Base-by-base conservation (phyloP, 2,329 filamentous ascomycete species). In the Tympanopsis confertula region DNA sequence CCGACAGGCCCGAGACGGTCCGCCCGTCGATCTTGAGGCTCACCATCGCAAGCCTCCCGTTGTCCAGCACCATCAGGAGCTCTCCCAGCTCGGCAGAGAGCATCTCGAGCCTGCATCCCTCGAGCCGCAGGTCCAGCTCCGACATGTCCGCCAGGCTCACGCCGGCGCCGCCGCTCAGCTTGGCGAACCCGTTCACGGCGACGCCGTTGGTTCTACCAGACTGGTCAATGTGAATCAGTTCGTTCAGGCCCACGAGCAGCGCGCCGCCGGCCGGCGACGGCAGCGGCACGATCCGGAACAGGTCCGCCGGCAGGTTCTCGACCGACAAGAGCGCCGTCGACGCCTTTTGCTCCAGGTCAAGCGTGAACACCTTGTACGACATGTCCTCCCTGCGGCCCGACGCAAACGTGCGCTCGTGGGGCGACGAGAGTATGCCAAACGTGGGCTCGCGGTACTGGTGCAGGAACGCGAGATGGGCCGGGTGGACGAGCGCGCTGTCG, bases 371-470 rank as follows among this genome's bases (percentile, higher is more conserved):
- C 52, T 87, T 87, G 62, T 95, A 98, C 14, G 79, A 82, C 35
- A 94, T 66, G 47, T 85, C 76, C 54, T 98, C 91, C 52, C 82
- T 91, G 45, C 86, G 75, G 50, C 87, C 83, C 38, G 96, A 66
- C 3, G 85, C 80, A 39, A 71, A 69, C n/a, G 87, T 88, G 13
- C 81, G 76, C 24, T 79, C 69, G 44, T 76, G 66, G 38, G 78
- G 79, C 2, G 88, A 85, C 35, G 86, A 91, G 30, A 98, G 68
- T 42, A 98, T 88, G 40, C 89, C 91, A 62, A 98, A 94, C 0
- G 91, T 98, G 12, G 91, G 89, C 59, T 96, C 91, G 57, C 91
- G 81, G 59, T 98, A 98, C 63, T 96, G 89, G 69, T 96, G 77
- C 46, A 98, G 66, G 58, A 98, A 98, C 39, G 85, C 81, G 52